Percentiles rank a stretch among this genome's conserved stretches.
phyloP scores from a whole-genome alignment of 2,329 filamentous ascomycete genomes.

The Spiromastix sp. region DNA sequence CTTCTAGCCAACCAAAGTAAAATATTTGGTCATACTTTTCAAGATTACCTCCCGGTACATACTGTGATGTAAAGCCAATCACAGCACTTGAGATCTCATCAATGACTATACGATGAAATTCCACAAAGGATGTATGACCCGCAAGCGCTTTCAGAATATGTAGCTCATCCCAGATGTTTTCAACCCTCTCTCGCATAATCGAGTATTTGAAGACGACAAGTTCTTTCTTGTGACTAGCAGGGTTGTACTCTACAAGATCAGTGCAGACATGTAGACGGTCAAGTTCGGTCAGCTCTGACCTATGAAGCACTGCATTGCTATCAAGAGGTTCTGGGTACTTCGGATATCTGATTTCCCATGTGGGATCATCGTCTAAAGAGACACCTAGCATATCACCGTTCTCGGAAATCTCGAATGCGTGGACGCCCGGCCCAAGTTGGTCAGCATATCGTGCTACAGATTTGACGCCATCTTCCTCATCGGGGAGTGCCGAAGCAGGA shows the following conservation, averaged over 20 bases:
- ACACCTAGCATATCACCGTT: conserved; percentile 2
- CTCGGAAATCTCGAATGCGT: conserved; percentile 2
- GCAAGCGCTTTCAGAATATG: conserved; percentile 6
- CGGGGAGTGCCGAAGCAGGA: conserved; percentile 1
- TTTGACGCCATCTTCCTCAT: background rate
- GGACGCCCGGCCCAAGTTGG: conserved; percentile 3
- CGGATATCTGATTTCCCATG: conserved; percentile 6
- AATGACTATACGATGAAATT: conserved; percentile 6
- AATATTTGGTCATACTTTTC: conserved; percentile 5
- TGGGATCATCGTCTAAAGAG: conserved; percentile 4
- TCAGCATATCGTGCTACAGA: conserved; percentile 1
- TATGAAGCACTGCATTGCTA: background rate
- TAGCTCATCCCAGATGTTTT: conserved; percentile 7
- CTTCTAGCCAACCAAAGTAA: conserved; percentile 8
- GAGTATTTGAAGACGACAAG: conserved; percentile 8
- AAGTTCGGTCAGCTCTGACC: conserved; percentile 7
- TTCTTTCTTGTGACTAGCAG: too few relatives aligned
- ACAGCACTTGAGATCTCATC: conserved; percentile 5
- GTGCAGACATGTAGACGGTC: conserved; percentile 5
- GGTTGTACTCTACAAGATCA: too few relatives aligned
- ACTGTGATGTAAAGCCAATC: conserved; percentile 5
- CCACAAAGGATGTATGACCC: conserved; percentile 5
- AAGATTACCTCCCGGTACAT: conserved; percentile 8
- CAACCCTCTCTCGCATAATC: conserved; percentile 1
- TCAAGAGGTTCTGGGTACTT: conserved; percentile 1